A percentile compares a stretch with the other conserved stretches of the same genome.
phyloP scores from a whole-genome alignment of 768 basidiomycete species.

The Kwoniella shandongensis region DNA sequence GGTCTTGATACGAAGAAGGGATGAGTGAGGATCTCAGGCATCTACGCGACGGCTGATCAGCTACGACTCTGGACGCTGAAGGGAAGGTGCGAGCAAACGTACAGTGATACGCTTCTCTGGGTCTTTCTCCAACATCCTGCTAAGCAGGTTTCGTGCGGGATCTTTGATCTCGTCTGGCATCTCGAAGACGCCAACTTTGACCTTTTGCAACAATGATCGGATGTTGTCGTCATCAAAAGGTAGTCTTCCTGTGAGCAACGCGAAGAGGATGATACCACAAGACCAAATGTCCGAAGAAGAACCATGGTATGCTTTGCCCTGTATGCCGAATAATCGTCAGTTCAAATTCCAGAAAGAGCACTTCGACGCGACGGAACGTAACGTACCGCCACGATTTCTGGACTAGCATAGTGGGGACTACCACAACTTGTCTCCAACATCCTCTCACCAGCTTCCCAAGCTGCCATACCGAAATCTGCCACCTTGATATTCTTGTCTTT shows the following conservation, averaged over 20 bases:
- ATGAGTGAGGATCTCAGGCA: slow-evolving; percentile 74
- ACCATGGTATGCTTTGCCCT: slow-evolving; percentile 79
- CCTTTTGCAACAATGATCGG: slow-evolving; percentile 72
- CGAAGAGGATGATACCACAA: slow-evolving; percentile 88
- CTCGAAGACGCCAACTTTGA: slow-evolving; percentile 69
- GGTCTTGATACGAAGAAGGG: slow-evolving; percentile 70
- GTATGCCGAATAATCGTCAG: slow-evolving; percentile 26
- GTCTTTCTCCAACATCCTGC: slow-evolving; percentile 76
- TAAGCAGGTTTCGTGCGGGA: slow-evolving; percentile 72
- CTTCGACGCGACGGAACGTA: neutral
- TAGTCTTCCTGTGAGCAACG: slow-evolving; percentile 79
- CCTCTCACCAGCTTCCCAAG: slow-evolving; percentile 69
- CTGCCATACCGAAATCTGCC: slow-evolving; percentile 97
- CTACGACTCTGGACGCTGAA: neutral
- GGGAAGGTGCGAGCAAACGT: slow-evolving; percentile 10
- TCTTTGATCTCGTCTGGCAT: slow-evolving; percentile 72
- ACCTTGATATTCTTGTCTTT: slow-evolving; percentile 83
- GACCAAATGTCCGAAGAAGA: slow-evolving; percentile 94
- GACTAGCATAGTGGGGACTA: slow-evolving; percentile 91
- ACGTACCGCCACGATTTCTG: slow-evolving; percentile 69
- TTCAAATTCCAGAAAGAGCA: neutral
- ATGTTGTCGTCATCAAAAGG: slow-evolving; percentile 92
- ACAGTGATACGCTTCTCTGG: slow-evolving; percentile 70
- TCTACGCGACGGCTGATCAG: slow-evolving; percentile 45
- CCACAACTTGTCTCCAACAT: slow-evolving; percentile 83